Base-by-base conservation (phyloP, 2,329 filamentous ascomycete species). In the Botrytis porri region DNA sequence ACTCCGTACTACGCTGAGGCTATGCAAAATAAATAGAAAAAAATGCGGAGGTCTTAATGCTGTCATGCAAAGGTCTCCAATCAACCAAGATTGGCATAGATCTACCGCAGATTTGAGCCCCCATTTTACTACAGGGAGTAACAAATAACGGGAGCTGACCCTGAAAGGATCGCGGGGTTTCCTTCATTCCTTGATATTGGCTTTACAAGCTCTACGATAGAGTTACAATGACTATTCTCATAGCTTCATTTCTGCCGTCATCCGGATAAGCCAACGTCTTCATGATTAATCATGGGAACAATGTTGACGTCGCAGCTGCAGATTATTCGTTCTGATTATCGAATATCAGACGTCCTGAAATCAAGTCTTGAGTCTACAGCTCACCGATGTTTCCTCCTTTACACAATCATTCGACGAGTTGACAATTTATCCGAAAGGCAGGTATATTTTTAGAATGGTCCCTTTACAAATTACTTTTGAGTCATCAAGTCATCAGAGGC, bases 1-100 rank as follows among this genome's bases (percentile, higher is more conserved):
- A 35, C 60, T 35, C 61, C 63, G 25, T 71, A 35, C 60, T 35
- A 69, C 63, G 25, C 51, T 72, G 62, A 69, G 70, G 70, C 70
- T 72, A 41, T 69, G 70, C 70, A 67, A 51, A 67, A 60, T 45
- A 29, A 29, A 72, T 22, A 18, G 54, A 32, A 35, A 61, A 59
- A 16, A 43, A 66, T 61, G 70, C 62, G 51, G 70, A 48, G 70
- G 61, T 72, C 37, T 66, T 57, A 43, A 66, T 71, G 45, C 37
- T 61, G 43, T 48, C 43, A 57, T 65, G n/a, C 69, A 71, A 39
- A 65, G 64, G 45, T 67, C 48, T 54, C 43, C 25, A 60, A 60
- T 48, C 51, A 69, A 45, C 18, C 51, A 67, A 57, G 64, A 57
- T 41, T 57, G 32, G 20, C n/a, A 65, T 71, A 65, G 69, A 71